Conservation (phyloP, 208 protist genomes). For the Crithidia expoeki region DNA sequence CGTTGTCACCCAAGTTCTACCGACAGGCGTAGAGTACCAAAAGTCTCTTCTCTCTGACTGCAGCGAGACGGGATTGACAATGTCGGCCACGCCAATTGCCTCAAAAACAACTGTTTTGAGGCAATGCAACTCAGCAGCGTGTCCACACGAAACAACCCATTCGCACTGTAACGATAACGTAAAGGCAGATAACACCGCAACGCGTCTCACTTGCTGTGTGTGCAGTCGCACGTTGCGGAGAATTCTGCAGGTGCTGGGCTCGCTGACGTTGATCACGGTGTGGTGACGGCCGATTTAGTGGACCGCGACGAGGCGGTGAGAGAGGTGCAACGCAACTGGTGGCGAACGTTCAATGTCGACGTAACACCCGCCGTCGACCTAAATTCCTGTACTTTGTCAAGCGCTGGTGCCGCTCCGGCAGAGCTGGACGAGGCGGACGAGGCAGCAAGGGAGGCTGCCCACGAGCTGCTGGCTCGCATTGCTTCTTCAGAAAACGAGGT, state of each 20-base stretch:
- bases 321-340: constrained; percentile 29
- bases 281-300: background rate
- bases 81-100: background rate
- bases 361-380: constrained; percentile 7
- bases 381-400: background rate
- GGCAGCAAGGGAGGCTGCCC: background rate
- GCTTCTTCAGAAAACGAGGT: background rate
- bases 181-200: too few relatives aligned
- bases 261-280: background rate
- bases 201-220: too few relatives aligned
- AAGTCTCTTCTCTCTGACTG: background rate
- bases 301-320: constrained; percentile 17
- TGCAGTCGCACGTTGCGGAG: background rate
- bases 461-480: constrained; percentile 1
- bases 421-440: background rate
- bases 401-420: background rate
- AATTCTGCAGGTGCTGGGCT: background rate
- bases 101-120: too few relatives aligned
- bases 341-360: constrained; percentile 21
- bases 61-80: background rate
- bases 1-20: constrained; percentile 29
- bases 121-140: too few relatives aligned
- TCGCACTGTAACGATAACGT: too few relatives aligned
- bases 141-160: too few relatives aligned
- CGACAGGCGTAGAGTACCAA: constrained; percentile 19